Conservation (phyloP, 805 yeast species). For the Yarrowia deformans region DNA sequence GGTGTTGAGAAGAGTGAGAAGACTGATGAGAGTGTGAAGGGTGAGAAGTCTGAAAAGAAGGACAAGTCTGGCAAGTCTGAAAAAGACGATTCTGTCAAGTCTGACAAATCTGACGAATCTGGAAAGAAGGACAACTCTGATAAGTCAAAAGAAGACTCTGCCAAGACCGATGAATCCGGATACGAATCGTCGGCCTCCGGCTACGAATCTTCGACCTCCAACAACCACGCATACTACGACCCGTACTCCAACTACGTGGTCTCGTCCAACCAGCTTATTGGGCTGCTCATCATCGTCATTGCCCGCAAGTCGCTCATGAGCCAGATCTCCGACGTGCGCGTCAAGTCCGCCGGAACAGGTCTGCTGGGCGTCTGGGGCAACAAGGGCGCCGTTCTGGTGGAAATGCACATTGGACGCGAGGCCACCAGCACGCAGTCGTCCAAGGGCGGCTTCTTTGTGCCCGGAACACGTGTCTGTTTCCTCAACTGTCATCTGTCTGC, state of each 20-base stretch:
- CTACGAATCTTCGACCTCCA: slow-evolving; percentile 1
- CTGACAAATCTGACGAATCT: not conserved
- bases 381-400: slow-evolving; percentile 63
- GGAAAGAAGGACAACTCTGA: too few species aligned
- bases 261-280: slow-evolving; percentile 59
- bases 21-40: not conserved
- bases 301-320: slow-evolving; percentile 49
- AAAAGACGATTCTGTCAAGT: slow-evolving; percentile 43
- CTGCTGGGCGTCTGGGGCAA: slow-evolving; percentile 65
- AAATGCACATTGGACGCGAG: slow-evolving; percentile 54
- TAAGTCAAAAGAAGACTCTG: too few species aligned
- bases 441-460: slow-evolving; percentile 40
- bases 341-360: slow-evolving; percentile 63
- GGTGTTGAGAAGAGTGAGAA: not conserved
- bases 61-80: slow-evolving; percentile 40
- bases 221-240: slow-evolving; percentile 42
- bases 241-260: slow-evolving; percentile 51
- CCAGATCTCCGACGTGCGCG: slow-evolving; percentile 54
- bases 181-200: slow-evolving; percentile 11
- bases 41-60: slow-evolving; percentile 45
- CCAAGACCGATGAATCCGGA: not conserved
- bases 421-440: slow-evolving; percentile 43
- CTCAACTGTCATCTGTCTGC: slow-evolving; percentile 64
- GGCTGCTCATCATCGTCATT: slow-evolving; percentile 59
- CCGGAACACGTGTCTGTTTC: slow-evolving; percentile 50